Evolutionary conservation across 2,329 filamentous ascomycete species (phyloP), one percentile per base, ranked within the genome.

Genomic region (Talaromyces piceae): DNA sequence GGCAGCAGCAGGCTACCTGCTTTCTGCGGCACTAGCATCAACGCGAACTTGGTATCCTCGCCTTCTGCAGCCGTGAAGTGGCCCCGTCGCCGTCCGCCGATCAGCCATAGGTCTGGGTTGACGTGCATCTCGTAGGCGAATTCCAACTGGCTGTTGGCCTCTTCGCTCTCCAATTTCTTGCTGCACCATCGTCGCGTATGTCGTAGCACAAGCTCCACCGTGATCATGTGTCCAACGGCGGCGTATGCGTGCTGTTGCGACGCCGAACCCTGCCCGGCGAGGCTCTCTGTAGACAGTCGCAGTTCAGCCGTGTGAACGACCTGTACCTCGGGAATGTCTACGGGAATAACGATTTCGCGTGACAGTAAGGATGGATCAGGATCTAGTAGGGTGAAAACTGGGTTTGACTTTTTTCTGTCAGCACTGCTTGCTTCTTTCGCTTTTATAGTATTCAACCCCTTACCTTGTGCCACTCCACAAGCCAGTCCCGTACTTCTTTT

Each of bases 91-190:
- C 86, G 82, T 0, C 91, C 91, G 20, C 89, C 91, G 3, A 97
- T 73, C 1, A 96, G 79, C 91, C 91, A 97, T 0, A 81, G 77
- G 33, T 91, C 89, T 2, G 79, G 72, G 13, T 83, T 81, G 1
- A 85, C 84, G 12, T 82, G 81, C 20, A 97, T 76, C 58, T 95
- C 91, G 67, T 93, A 94, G 57, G 84, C 82, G 62, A 95, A 95
- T 56, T 90, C 83, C 1, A 90, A 73, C 20, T 81, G 76, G 3
- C 65, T 59, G 33, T 16, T 37, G 51, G 67, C 63, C 43, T 63
- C 51, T 43, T 63, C 37, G 58, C 55, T 20, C 58, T 55, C 51
- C 11, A 25, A 37, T 13, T 27, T 43, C 49, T 63, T 60, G 20
- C 63, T 61, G 49, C 69, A 68, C 81, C 82, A 84, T 41, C 69